A percentile compares a stretch with the other conserved stretches of the same genome.
phyloP scores from a whole-genome alignment of 1,139 yeast species.

The Geotrichum aggregatum region DNA sequence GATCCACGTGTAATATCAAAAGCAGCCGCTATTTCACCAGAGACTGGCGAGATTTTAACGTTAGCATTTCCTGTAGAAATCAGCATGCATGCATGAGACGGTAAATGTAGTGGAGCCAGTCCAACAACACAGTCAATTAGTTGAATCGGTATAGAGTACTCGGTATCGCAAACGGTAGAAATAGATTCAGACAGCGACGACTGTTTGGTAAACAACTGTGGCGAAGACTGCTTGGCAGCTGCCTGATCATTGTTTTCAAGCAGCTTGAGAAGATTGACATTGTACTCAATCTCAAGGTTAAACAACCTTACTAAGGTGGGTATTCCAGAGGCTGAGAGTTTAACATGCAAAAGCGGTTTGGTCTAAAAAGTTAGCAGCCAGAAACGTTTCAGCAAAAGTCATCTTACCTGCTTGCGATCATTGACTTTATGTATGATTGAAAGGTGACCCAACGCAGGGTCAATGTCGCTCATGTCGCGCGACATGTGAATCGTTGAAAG shows the following conservation, averaged over 20 bases:
- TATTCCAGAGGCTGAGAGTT: conserved; percentile 19
- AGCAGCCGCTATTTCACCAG: conserved; percentile 23
- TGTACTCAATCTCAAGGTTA: conserved; percentile 32
- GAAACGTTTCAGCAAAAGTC: neutral
- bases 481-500: conserved; percentile 16
- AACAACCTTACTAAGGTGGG: conserved; percentile 25
- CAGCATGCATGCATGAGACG: conserved; percentile 48
- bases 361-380: conserved; percentile 5
- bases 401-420: conserved; percentile 27
- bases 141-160: conserved; percentile 25
- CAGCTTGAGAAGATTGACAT: conserved; percentile 30
- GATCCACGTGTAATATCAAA: conserved; percentile 30
- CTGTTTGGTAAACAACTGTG: neutral
- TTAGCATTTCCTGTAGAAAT: conserved; percentile 51
- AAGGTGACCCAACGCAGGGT: conserved; percentile 22
- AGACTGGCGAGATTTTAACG: conserved; percentile 38
- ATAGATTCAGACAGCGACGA: conserved; percentile 14
- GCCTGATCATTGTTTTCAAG: conserved; percentile 22
- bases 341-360: conserved; percentile 5
- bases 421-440: conserved; percentile 29
- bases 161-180: conserved; percentile 19
- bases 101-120: conserved; percentile 41
- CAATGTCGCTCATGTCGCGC: conserved; percentile 21
- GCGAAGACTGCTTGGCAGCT: neutral
- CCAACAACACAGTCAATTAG: conserved; percentile 32